Evolutionary conservation across 2,329 filamentous ascomycete genomes (phyloP), one percentile per base, ranked within the genome.

Genomic region (Aureobasidium sp.): DNA sequence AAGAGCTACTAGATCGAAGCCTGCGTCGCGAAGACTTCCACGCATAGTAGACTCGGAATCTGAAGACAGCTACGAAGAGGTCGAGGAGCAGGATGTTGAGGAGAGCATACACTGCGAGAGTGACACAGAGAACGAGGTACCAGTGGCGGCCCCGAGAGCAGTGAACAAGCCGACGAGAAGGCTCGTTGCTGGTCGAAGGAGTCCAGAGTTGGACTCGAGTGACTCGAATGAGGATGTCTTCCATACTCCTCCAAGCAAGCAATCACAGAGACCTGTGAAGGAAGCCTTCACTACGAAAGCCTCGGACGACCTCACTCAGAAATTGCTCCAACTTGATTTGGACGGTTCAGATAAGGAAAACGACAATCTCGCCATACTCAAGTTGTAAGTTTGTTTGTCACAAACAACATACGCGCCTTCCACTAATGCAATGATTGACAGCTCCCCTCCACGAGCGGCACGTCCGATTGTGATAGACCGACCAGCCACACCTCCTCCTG

Each of bases 401-500:
- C 21, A 16, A 4, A 16, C 15, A 6, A 3, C 7, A 45, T 15
- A 25, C 8, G 13, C 29, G 10, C n/a, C 2, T n/a, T 15, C 11
- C n/a, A 32, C 37, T 59, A 15, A 59, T 16, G 15, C 4, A 21
- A 21, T 21, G 21, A 21, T 2, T 42, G 27, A 21, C 15, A 45
- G 39, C 61, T 64, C 37, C 34, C 64, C 42, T 36, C 53, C 54
- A 57, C 61, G 32, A 11, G 16, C 59, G 47, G 37, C 39, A 29
- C 27, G 39, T 13, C 59, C 49, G 1, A 53, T 54, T 15, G 30
- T 39, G 42, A 7, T 53, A 11, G 60, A 64, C n/a, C 27, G 63
- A 48, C 60, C 66, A 9, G 70, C 71, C 42, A 78, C 78, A 41
- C 78, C 78, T 21, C 75, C 74, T 16, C 67, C 71, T 11, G 50